phyloP scores from a whole-genome alignment of 495 filamentous ascomycete genomes.

The Tuber aestivum region DNA sequence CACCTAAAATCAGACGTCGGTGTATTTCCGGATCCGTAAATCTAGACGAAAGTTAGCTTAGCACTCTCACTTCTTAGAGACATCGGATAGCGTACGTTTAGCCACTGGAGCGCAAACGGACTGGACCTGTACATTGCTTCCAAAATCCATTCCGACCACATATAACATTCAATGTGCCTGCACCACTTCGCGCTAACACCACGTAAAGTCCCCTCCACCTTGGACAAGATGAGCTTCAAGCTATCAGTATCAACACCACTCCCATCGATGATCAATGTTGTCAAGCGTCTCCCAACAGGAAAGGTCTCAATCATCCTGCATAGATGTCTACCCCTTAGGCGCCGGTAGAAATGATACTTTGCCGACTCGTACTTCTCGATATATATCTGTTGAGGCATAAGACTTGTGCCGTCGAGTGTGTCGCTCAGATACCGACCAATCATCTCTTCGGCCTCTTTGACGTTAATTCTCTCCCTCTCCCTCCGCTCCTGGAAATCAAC shows the following conservation, averaged over 20 bases:
- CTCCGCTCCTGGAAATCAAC: background rate
- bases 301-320: slow-evolving; percentile 13
- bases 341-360: slow-evolving; percentile 8
- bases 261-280: slow-evolving; percentile 34
- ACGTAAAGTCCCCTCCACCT: slow-evolving; percentile 23
- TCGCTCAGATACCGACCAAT: background rate
- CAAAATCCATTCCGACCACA: slow-evolving; percentile 35
- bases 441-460: background rate
- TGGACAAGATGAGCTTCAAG: slow-evolving; percentile 11
- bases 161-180: slow-evolving; percentile 26
- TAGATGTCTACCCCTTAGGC: slow-evolving; percentile 31
- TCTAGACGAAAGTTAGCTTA: slow-evolving; percentile 11
- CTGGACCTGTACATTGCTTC: slow-evolving; percentile 8
- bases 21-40: slow-evolving; percentile 36
- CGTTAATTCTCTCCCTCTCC: background rate
- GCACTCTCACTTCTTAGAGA: background rate
- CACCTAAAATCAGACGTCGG: slow-evolving; percentile 24
- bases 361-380: background rate
- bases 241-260: slow-evolving; percentile 27
- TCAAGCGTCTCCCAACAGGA: slow-evolving; percentile 25
- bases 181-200: slow-evolving; percentile 34
- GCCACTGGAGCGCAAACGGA: slow-evolving; percentile 30
- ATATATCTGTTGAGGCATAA: background rate
- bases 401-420: slow-evolving; percentile 1
- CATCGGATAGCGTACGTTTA: slow-evolving; percentile 12